Percentiles rank a stretch among this genome's conserved stretches.
Evolutionary conservation across 140 eudicot species (phyloP).

Genomic region (Stevia rebaudiana): DNA sequence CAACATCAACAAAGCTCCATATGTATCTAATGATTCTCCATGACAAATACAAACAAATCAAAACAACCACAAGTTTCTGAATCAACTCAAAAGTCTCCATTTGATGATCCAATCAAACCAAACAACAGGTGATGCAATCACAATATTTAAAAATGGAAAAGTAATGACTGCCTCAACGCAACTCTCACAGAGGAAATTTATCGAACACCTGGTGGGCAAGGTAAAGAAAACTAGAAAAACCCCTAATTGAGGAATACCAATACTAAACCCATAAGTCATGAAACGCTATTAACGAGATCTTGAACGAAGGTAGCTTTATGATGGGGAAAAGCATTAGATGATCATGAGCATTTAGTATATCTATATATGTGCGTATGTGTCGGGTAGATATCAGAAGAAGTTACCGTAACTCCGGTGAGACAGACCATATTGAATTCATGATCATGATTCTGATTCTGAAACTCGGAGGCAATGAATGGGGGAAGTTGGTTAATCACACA

Average conservation of each 20-base stretch:
- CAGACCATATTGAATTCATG: neutral
- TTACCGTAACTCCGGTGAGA: neutral
- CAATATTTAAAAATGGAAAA: neutral
- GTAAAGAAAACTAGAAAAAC: constrained; percentile 27
- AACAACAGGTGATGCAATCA: neutral
- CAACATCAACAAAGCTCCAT: constrained; percentile 65
- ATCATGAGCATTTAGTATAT: neutral
- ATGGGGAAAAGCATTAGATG: constrained; percentile 17
- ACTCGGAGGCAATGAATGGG: constrained; percentile 9
- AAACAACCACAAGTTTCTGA: constrained; percentile 47
- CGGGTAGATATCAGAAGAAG: neutral
- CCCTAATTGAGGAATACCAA: constrained; percentile 22
- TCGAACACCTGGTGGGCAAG: constrained; percentile 31
- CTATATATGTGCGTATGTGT: neutral
- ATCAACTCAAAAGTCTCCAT: constrained; percentile 46
- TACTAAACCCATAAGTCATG: constrained; percentile 28
- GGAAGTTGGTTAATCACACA: constrained; percentile 21
- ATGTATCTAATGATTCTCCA: constrained; percentile 54
- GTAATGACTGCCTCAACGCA: neutral
- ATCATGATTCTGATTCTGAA: neutral
- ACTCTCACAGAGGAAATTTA: constrained; percentile 2
- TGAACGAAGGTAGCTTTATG: constrained; percentile 19
- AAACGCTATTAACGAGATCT: constrained; percentile 14
- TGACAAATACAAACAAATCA: constrained; percentile 47
- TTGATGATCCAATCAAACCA: constrained; percentile 5